Evolutionary conservation across 2,329 filamentous ascomycete species (phyloP), one percentile per base, ranked within the genome.

Genomic region (Fonsecaea erecta): DNA sequence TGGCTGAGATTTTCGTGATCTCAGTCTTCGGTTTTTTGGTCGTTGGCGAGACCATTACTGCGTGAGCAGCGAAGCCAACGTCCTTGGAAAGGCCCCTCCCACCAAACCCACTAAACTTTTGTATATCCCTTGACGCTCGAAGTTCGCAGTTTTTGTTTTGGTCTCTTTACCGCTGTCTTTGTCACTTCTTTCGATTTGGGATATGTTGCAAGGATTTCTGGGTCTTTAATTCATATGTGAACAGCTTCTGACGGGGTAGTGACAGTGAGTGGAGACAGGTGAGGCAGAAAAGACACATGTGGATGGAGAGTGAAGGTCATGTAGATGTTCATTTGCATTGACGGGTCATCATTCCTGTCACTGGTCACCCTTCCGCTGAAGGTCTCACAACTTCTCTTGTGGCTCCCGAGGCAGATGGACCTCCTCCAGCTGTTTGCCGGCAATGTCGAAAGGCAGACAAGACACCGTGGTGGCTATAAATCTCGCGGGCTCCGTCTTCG

Each of bases 361-460:
- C 11, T 37, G 1, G 24, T n/a, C 26, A 60, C 18, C 56, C 34
- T 21, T 21, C 26, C n/a, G n/a, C n/a, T n/a, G n/a, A n/a, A 1
- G 18, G 32, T 35, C 30, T 46, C n/a, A 55, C 52, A 37, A n/a
- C 37, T 52, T 40, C 52, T 37, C n/a, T 32, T 32, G 57, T 16
- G 18, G 24, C 9, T 63, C 43, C 18, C 26, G n/a, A 8, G 51
- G 55, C 11, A 65, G 30, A 56, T 62, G 59, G 43, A 60, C 32
- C 57, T 68, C 67, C 37, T 68, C 63, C 40, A 69, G 54, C 48
- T 57, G 35, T 43, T 68, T 67, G n/a, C 65, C 67, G 11, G 64
- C 66, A 57, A 69, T 69, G 24, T 71, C 67, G 34, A 71, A 68
- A 11, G 65, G 63, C 30, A 63, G 57, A 51, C 64, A 68, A 30